phyloP scores from a whole-genome alignment of 208 protist genomes.

The Acanthamoeba sp. region DNA sequence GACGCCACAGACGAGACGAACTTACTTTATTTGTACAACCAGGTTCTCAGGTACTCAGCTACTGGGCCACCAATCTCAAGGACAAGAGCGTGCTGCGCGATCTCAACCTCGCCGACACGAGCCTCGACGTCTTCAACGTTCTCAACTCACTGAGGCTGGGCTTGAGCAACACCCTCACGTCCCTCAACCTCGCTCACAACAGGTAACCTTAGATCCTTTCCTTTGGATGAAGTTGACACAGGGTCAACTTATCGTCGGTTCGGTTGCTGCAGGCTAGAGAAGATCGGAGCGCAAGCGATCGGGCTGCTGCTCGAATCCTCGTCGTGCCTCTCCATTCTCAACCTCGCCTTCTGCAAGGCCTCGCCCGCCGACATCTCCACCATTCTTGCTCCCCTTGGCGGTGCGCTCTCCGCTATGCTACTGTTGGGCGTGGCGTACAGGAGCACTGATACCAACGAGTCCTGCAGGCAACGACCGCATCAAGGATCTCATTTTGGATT shows the following conservation, averaged over 20 bases:
- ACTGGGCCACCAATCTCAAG: constrained; percentile 52
- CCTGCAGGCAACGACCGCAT: constrained; percentile 6
- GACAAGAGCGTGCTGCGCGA: constrained; percentile 40
- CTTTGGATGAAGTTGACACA: not conserved
- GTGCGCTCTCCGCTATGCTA: constrained; percentile 7
- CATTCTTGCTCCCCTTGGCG: not conserved
- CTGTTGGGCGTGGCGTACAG: no score
- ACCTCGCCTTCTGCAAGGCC: constrained; percentile 40
- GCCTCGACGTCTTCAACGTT: constrained; percentile 52
- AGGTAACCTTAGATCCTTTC: not conserved
- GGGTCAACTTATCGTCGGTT: not conserved
- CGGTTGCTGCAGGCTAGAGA: constrained; percentile 12
- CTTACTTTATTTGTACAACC: no score
- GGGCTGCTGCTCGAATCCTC: not conserved
- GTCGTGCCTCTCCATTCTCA: constrained; percentile 50
- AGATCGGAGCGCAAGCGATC: constrained; percentile 59
- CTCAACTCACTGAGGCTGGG: constrained; percentile 63
- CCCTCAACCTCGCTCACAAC: constrained; percentile 56
- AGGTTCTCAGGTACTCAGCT: constrained; percentile 56
- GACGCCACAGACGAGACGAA: no score
- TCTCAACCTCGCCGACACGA: constrained; percentile 52
- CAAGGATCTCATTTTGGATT: constrained; percentile 51
- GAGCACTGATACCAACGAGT: no score
- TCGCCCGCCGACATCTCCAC: constrained; percentile 5
- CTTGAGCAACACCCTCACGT: constrained; percentile 16